Conservation (phyloP, 208 protist genomes). For the Leptomonas pyrrhocoris region DNA sequence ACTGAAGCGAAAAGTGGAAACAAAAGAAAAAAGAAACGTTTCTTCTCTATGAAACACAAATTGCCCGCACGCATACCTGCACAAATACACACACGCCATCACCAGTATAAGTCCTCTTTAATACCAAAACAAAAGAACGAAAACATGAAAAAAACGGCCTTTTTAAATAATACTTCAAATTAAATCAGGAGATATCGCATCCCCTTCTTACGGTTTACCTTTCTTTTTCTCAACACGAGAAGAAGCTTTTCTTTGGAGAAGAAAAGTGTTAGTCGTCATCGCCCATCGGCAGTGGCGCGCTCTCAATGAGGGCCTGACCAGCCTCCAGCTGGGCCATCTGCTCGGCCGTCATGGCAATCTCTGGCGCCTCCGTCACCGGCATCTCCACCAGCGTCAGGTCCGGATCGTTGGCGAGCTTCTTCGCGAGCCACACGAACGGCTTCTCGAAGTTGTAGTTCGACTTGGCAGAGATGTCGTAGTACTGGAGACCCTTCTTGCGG, state of each 20-base stretch:
- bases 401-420: constrained; percentile 96
- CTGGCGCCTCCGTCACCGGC: constrained; percentile 76
- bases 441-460: constrained; percentile 99
- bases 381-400: constrained; percentile 95
- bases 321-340: constrained; percentile 86
- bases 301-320: constrained; percentile 87
- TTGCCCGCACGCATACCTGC: not conserved
- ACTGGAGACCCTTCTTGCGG: constrained; percentile 99
- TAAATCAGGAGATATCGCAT: not conserved
- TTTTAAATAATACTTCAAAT: constrained; percentile 14
- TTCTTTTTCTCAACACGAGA: constrained; percentile 1
- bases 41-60: not conserved
- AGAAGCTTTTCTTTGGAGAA: constrained; percentile 30
- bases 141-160: not conserved
- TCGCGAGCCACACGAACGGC: constrained; percentile 99
- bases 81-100: not conserved
- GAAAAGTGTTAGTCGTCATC: constrained; percentile 95
- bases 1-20: too few species aligned
- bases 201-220: not conserved
- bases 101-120: not conserved
- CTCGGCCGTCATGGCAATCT: constrained; percentile 73
- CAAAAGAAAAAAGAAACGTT: constrained; percentile 5
- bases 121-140: too few species aligned
- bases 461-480: constrained; percentile 99
- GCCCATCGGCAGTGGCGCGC: constrained; percentile 93